These are phyloP conservation scores for Sporothrix schenckii DNA, from an alignment of 2,329 filamentous ascomycete species.

Conservation along the genomic window DNA sequence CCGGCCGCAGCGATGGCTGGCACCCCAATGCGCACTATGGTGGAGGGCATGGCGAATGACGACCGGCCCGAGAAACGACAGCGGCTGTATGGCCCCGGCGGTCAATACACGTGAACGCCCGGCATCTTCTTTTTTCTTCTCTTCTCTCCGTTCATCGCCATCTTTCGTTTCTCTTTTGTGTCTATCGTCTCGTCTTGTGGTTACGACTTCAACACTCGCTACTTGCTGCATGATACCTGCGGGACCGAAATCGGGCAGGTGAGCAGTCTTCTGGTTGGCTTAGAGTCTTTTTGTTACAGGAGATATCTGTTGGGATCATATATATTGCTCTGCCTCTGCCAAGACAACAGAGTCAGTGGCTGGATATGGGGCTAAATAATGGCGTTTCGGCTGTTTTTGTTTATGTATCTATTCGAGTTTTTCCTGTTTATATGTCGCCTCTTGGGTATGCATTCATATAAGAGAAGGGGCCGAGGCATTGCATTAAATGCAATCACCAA, in stretches of 20 bases:
- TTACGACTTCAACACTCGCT: conserved; percentile 19
- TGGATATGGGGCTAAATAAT: conserved; percentile 10
- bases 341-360: background rate
- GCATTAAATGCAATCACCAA: conserved; percentile 3
- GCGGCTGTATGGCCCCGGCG: conserved; percentile 49
- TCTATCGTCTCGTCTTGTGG: conserved; percentile 22
- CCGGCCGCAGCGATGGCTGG: conserved; percentile 40
- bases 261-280: background rate
- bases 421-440: background rate
- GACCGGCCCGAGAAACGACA: conserved; percentile 58
- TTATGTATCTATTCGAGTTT: background rate
- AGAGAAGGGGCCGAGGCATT: background rate
- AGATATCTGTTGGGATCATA: background rate
- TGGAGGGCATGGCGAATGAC: conserved; percentile 44
- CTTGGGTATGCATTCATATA: background rate
- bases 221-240: conserved; percentile 33
- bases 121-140: background rate
- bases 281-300: background rate
- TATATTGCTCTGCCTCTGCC: conserved; percentile 1
- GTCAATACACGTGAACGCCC: conserved; percentile 32
- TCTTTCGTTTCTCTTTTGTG: background rate
- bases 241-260: conserved; percentile 22
- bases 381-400: conserved; percentile 1
- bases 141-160: background rate
- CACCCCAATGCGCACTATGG: conserved; percentile 43